Evolutionary conservation across 2,329 filamentous ascomycete genomes (phyloP).

Genomic region (Trichoderma sp.): DNA sequence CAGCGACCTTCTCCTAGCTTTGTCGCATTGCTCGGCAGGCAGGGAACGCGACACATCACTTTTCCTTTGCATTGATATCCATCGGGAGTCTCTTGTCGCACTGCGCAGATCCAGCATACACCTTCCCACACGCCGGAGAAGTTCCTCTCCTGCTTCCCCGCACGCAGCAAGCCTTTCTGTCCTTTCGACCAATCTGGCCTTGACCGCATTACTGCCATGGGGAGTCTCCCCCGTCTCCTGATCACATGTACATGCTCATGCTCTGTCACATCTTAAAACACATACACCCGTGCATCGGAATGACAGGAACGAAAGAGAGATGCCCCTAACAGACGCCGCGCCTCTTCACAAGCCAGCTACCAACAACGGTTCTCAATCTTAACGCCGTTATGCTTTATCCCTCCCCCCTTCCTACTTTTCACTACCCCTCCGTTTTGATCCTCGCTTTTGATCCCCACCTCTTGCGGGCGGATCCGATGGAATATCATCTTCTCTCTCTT

Average conservation of each 20-base stretch:
- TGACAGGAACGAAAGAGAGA: constrained; percentile 11
- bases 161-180: constrained; percentile 18
- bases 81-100: constrained; percentile 10
- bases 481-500: constrained; percentile 1
- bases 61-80: constrained; percentile 5
- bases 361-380: constrained; percentile 1
- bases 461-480: constrained; percentile 24
- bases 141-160: constrained; percentile 21
- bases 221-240: constrained; percentile 2
- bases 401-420: not conserved
- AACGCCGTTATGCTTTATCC: not conserved
- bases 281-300: constrained; percentile 8
- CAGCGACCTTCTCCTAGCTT: constrained; percentile 6
- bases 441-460: constrained; percentile 16
- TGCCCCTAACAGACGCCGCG: constrained; percentile 16
- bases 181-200: constrained; percentile 11
- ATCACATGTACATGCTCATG: constrained; percentile 20
- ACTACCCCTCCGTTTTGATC: constrained; percentile 13
- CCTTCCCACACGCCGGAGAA: constrained; percentile 15
- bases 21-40: constrained; percentile 20
- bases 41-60: constrained; percentile 24
- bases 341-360: constrained; percentile 9
- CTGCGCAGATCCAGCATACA: constrained; percentile 20
- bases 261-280: constrained; percentile 6
- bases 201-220: constrained; percentile 1